Conservation (phyloP, 2,329 filamentous ascomycete species). For the Stagonosporopsis vannaccii region DNA sequence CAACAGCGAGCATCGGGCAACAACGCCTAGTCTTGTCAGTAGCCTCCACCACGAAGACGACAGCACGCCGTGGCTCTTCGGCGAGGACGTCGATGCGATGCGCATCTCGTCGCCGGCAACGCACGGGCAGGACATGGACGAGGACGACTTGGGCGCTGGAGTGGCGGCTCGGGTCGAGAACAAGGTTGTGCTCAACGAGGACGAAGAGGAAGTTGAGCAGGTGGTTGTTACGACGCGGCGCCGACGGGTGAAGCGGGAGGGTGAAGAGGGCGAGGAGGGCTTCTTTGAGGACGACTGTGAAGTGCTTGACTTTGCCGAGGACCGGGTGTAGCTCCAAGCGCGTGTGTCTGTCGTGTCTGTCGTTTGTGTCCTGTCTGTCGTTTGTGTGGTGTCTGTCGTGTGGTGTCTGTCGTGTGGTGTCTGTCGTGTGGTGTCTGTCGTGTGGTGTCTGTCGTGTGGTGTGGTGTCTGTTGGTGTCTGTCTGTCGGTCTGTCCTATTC, state of each 20-base stretch:
- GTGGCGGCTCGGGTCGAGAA: conserved; percentile 51
- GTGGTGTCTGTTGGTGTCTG: too few species aligned
- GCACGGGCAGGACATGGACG: conserved; percentile 45
- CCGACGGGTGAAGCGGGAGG: conserved; percentile 61
- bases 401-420: too few species aligned
- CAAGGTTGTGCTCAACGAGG: conserved; percentile 59
- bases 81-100: conserved; percentile 57
- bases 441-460: too few species aligned
- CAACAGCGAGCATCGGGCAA: conserved; percentile 33
- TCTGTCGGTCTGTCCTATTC: too few species aligned
- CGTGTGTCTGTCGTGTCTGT: not conserved
- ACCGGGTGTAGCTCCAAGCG: conserved; percentile 49
- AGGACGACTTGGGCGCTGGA: conserved; percentile 60
- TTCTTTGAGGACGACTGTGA: conserved; percentile 96
- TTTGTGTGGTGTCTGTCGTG: too few species aligned
- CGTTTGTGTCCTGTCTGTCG: too few species aligned
- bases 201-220: conserved; percentile 70
- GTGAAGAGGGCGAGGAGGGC: conserved; percentile 68
- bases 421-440: too few species aligned
- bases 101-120: conserved; percentile 53
- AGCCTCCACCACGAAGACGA: conserved; percentile 47
- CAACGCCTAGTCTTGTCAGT: conserved; percentile 31
- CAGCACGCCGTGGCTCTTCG: conserved; percentile 60
- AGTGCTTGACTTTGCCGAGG: conserved; percentile 82
- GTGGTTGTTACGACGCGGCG: conserved; percentile 83